Base-by-base conservation (phyloP, 495 filamentous ascomycete genomes). In the Rostrohypoxylon terebratum region DNA sequence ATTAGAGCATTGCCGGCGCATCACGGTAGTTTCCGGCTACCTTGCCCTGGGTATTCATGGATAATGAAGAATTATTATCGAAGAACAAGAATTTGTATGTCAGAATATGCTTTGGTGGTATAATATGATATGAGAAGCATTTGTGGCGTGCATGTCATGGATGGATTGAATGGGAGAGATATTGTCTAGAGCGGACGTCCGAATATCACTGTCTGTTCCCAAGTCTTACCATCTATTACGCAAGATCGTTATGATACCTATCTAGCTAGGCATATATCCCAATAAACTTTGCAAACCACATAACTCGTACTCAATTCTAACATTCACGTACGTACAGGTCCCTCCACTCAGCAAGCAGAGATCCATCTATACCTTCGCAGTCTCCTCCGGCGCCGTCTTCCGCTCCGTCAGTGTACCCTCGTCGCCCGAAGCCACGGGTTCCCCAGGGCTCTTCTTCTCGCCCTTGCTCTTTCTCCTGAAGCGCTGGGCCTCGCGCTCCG, bases 401-500 rank as follows among this genome's bases (percentile, higher is more conserved):
- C n/a, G 25, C 42, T 55, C 62, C 57, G 36, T 33, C 57, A 58
- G 48, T 20, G 36, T 6, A 21, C 16, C 51, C 34, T 72, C 69
- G 14, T 68, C 69, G 16, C 48, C 65, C 33, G 65, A 44, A n/a
- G 25, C 25, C 13, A 53, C 38, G 16, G 65, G 65, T 16, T 51
- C 55, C 6, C 47, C 40, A 25, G 38, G 14, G n/a, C 33, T 25
- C n/a, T 20, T 1, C 23, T 38, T 40, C 44, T 70, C 61, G 8
- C 33, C n/a, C 9, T 16, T 23, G 40, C 33, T 48, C 51, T 67
- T 70, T 20, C 62, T 14, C 28, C 50, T 57, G 66, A 74, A 74
- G 0, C 71, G 66, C 44, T 71, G 71, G 8, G 67, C 67, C 31
- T 74, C 71, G 42, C 78, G 77, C 16, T 72, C 72, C 0, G 81